A percentile compares a stretch with the other conserved stretches of the same genome.
Evolutionary conservation across 1,284 basidiomycete genomes (phyloP).

Genomic region (Leucoagaricus sp.): DNA sequence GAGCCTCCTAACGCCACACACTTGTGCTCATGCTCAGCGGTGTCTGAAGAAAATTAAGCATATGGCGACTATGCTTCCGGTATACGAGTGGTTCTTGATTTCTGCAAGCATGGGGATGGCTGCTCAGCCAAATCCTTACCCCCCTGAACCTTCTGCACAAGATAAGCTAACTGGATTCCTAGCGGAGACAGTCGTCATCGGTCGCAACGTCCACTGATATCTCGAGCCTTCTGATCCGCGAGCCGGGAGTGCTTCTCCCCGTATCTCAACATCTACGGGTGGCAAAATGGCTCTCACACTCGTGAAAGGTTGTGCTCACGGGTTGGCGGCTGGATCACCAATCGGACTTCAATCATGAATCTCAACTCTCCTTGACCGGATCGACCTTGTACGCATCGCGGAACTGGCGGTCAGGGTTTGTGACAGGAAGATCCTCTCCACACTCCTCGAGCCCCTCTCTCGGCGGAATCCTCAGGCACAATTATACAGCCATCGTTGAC

Average conservation of each 20-base stretch:
- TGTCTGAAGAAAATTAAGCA: not conserved
- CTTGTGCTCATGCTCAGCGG: not conserved
- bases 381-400: constrained; percentile 8
- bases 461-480: constrained; percentile 13
- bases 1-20: constrained; percentile 5
- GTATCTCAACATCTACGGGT: constrained; percentile 12
- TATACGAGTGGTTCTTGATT: not conserved
- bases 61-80: not conserved
- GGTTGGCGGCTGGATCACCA: not conserved
- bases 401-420: not conserved
- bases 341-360: constrained; percentile 4
- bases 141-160: not conserved
- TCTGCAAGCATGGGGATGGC: not conserved
- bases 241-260: constrained; percentile 9
- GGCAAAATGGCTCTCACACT: not conserved
- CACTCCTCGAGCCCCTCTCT: not conserved
- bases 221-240: constrained; percentile 12
- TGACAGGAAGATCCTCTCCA: constrained; percentile 3
- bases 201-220: not conserved
- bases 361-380: not conserved
- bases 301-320: not conserved
- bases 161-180: not conserved
- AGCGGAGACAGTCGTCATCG: not conserved
- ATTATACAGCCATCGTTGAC: not conserved
- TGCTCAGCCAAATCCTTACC: not conserved